Evolutionary conservation across 2,329 filamentous ascomycete species (phyloP).

Genomic region (Diaporthe longicolla): DNA sequence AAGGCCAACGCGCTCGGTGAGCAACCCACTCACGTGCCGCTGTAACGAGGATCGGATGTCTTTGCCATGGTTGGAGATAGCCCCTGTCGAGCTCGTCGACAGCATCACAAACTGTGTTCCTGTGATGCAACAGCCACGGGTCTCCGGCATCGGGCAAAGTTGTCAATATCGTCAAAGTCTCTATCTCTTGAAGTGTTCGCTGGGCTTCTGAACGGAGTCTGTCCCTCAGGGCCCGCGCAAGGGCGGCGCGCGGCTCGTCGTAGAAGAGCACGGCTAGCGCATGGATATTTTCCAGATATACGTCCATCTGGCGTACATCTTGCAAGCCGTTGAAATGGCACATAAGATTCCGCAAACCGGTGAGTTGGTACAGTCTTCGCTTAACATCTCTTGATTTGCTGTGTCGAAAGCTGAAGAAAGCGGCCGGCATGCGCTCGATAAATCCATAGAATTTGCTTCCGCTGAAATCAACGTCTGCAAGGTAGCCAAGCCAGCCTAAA

Average conservation of each 20-base stretch:
- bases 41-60: neutral
- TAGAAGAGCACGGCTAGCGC: neutral
- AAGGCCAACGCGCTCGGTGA: neutral
- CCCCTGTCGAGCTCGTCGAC: neutral
- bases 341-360: neutral
- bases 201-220: neutral
- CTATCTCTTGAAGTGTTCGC: neutral
- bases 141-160: neutral
- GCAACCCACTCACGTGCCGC: neutral
- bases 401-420: neutral
- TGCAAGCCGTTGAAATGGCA: neutral
- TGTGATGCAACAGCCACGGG: neutral
- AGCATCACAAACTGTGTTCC: neutral
- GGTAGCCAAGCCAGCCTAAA: neutral
- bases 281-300: neutral
- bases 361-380: rapidly evolving
- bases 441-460: neutral
- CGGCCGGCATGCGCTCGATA: neutral
- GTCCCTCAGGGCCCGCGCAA: neutral
- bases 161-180: neutral
- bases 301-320: neutral
- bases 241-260: neutral
- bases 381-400: neutral
- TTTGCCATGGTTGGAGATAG: too few species aligned
- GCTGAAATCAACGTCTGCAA: neutral